Evolutionary conservation across 108 stramenopile genomes (phyloP), one percentile per base, ranked within the genome.

Genomic region (Epipyxis sp.): DNA sequence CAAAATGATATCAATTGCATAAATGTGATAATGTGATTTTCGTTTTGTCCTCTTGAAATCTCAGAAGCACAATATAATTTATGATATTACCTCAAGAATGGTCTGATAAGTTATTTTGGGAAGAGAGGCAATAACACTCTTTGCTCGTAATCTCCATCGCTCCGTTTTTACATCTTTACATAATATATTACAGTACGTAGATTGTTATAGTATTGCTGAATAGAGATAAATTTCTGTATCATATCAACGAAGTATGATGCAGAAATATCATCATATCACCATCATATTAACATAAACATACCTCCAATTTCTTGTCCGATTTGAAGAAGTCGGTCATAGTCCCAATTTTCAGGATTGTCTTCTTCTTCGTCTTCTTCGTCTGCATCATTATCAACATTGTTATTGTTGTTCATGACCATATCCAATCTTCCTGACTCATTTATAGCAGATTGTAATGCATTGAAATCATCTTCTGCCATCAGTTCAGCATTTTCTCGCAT

Each of bases 151-250:
- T 37, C 71, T 37, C 71, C 71, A 74, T 13, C 71, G 44, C 50
- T 74, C 71, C 6, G 71, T 74, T 32, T 74, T 74, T 10, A 74
- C 71, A 42, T 74, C 71, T 50, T 13, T 20, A 50, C 46, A 50
- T 6, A 13, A n/a, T n/a, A n/a, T n/a, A n/a, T n/a, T n/a, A n/a
- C n/a, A n/a, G n/a, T n/a, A n/a, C n/a, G n/a, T n/a, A n/a, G n/a
- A n/a, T n/a, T n/a, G n/a, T n/a, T n/a, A n/a, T n/a, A n/a, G n/a
- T n/a, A n/a, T n/a, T n/a, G n/a, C n/a, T n/a, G n/a, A n/a, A n/a
- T n/a, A n/a, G n/a, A n/a, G n/a, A n/a, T n/a, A n/a, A n/a, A n/a
- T n/a, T n/a, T n/a, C n/a, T n/a, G n/a, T n/a, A n/a, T n/a, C n/a
- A n/a, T n/a, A n/a, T n/a, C n/a, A n/a, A n/a, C n/a, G n/a, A n/a